phyloP scores from a whole-genome alignment of 345 rosid species.

The Odontarrhena argentea region DNA sequence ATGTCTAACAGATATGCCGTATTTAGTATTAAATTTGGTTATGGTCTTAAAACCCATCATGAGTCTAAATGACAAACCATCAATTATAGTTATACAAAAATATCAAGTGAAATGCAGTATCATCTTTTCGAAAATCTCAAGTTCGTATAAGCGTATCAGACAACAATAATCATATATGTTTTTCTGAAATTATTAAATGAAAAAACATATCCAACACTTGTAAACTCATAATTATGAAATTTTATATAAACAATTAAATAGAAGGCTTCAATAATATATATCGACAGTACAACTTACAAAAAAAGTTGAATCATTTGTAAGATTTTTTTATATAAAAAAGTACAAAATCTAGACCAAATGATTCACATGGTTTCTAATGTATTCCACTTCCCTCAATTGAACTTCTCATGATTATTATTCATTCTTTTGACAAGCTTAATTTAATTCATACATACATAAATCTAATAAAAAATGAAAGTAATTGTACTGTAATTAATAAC shows the following conservation, averaged over 20 bases:
- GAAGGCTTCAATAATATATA: background rate
- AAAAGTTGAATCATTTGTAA: constrained; percentile 2
- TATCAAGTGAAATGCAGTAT: background rate
- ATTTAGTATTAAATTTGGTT: background rate
- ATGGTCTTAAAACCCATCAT: constrained; percentile 11
- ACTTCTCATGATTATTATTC: background rate
- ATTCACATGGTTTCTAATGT: constrained; percentile 24
- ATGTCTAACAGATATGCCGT: constrained; percentile 6
- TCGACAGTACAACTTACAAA: constrained; percentile 9
- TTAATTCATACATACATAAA: background rate
- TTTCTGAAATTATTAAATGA: background rate
- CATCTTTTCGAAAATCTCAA: background rate
- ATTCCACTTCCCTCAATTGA: constrained; percentile 19
- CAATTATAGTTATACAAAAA: background rate
- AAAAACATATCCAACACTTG: constrained; percentile 3
- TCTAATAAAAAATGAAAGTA: background rate
- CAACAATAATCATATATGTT: constrained; percentile 10
- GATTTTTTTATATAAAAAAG: background rate
- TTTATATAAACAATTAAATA: background rate
- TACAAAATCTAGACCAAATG: constrained; percentile 19
- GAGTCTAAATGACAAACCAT: constrained; percentile 12
- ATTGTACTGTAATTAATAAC: background rate
- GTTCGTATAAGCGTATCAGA: background rate
- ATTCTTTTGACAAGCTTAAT: background rate
- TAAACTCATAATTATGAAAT: background rate